Evolutionary conservation across 352 stramenopile genomes (phyloP), one percentile per base, ranked within the genome.

Genomic region (Pythium volutum): DNA sequence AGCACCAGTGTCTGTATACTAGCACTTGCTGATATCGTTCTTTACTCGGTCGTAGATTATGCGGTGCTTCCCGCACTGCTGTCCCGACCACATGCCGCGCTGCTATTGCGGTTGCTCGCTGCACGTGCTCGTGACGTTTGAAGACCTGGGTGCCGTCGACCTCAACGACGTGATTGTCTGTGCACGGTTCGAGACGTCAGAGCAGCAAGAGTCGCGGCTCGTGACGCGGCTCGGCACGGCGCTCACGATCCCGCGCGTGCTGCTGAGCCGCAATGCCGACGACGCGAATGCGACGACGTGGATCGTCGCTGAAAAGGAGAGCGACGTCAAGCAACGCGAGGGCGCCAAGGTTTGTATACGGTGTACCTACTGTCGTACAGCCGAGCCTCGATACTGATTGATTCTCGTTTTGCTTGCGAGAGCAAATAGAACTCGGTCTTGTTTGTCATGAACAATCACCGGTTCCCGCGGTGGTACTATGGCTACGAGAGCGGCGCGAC

Each of bases 391-490:
- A 34, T 34, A 34, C 29, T 34, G 10, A 34, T 2, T 55, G 3
- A 45, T 11, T 53, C 18, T 49, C 41, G 9, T 18, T 49, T 27
- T 22, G 36, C 10, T 64, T 39, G 46, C 26, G 25, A 53, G 10
- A 47, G 4, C 38, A 12, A 3, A 29, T 27, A 84, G 71, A 80
- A 79, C 27, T 56, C 61, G 10, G 29, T 73, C 1, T 20, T 80
- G 33, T 84, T 63, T 49, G 68, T 80, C 39, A 60, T 84, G 26
- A 84, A 84, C 66, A 81, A 84, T 29, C 67, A 79, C 27, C 71
- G 66, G 20, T 81, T 76, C 45, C 73, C 74, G 20, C 77, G 74
- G 39, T 85, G 76, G 76, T 67, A 75, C 39, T 85, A 85, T 61
- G 74, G 62, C 43, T 85, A 81, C 58, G 67, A 80, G 49, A 81